Conservation (phyloP, 352 stramenopile species). For the Globisporangium rhizosaccharum region DNA sequence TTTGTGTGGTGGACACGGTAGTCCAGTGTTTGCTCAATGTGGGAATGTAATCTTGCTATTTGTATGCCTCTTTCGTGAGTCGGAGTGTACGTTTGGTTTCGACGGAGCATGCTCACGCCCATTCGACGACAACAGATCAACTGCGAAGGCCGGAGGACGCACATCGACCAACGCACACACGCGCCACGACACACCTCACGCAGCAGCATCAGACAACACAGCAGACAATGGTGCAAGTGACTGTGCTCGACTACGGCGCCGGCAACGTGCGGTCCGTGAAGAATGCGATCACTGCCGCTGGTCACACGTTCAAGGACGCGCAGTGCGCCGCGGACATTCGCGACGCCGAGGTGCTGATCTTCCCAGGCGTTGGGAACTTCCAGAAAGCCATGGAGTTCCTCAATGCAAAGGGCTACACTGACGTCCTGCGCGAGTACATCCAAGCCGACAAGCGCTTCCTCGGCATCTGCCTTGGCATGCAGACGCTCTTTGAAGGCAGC, state of each 20-base stretch:
- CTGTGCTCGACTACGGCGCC: constrained; percentile 97
- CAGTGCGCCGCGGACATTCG: constrained; percentile 87
- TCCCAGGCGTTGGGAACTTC: constrained; percentile 84
- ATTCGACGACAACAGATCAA: no score
- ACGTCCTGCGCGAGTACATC: constrained; percentile 88
- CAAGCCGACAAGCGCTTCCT: constrained; percentile 89
- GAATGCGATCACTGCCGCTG: constrained; percentile 93
- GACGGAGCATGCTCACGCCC: no score
- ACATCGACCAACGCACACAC: no score
- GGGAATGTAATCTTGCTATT: no score
- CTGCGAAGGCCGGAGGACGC: no score
- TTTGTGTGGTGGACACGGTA: no score
- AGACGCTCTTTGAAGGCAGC: constrained; percentile 96
- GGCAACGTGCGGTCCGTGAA: constrained; percentile 97
- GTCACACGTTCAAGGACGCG: constrained; percentile 88
- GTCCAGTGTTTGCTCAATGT: no score
- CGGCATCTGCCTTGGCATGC: constrained; percentile 98
- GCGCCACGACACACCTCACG: no score
- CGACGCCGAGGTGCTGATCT: constrained; percentile 80
- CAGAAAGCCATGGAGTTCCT: constrained; percentile 91
- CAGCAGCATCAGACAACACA: no score
- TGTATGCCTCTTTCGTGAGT: no score
- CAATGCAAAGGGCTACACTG: constrained; percentile 81
- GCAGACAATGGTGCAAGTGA: constrained; percentile 73
- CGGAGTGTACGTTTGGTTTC: no score